phyloP scores from a whole-genome alignment of 2,329 filamentous ascomycete species.

The Pseudogymnoascus sp. region DNA sequence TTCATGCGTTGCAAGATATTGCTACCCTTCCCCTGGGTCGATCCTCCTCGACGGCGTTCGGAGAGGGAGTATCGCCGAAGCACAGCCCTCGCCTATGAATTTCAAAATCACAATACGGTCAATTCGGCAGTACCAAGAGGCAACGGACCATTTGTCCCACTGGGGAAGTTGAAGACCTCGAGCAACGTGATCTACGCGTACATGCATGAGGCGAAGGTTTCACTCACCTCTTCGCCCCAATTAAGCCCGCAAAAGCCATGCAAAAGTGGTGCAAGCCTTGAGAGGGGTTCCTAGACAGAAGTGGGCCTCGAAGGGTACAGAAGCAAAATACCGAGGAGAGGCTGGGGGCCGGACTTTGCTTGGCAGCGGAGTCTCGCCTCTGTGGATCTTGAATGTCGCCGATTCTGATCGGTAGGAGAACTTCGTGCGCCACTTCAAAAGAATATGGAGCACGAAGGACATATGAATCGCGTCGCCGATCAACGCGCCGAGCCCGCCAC shows the following conservation, averaged over 20 bases:
- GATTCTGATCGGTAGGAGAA: neutral
- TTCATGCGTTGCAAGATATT: neutral
- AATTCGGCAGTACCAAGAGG: neutral
- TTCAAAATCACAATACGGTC: neutral
- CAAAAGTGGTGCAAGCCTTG: neutral
- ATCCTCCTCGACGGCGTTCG: neutral
- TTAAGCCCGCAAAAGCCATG: neutral
- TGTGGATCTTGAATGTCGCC: neutral
- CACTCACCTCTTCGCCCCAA: constrained; percentile 2
- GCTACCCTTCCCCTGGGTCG: neutral
- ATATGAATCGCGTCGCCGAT: neutral
- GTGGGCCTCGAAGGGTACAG: constrained; percentile 3
- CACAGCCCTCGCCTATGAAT: constrained; percentile 6
- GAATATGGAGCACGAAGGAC: neutral
- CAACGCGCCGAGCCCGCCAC: neutral
- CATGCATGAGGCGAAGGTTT: neutral
- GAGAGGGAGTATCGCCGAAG: neutral
- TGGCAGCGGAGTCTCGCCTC: neutral
- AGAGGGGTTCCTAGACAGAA: neutral
- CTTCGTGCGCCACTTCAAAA: neutral
- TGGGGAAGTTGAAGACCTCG: neutral
- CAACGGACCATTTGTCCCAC: neutral
- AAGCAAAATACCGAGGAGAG: constrained; percentile 1
- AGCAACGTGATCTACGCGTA: neutral
- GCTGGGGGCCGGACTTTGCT: neutral